phyloP scores from a whole-genome alignment of 345 rosid species.

The Conringia planisiliqua region DNA sequence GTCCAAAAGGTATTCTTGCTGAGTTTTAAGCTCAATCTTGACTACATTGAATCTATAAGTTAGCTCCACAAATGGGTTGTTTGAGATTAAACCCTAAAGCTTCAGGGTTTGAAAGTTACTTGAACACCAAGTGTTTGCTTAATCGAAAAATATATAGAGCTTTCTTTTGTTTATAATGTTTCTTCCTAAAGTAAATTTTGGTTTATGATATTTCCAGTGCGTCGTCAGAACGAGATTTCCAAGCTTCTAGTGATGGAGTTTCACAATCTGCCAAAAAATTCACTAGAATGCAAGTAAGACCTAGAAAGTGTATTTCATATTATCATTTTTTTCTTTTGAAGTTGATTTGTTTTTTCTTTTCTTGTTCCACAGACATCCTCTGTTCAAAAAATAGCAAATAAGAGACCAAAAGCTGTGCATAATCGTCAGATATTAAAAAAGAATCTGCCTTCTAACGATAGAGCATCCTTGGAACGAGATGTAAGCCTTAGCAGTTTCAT shows the following conservation, averaged over 20 bases:
- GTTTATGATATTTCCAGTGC: slow-evolving; percentile 46
- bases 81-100: neutral
- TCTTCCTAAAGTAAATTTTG: neutral
- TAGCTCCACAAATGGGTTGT: neutral
- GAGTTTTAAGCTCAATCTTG: neutral
- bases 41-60: neutral
- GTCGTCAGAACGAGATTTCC: slow-evolving; percentile 53
- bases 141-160: neutral
- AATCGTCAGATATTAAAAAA: slow-evolving; percentile 27
- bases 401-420: slow-evolving; percentile 46
- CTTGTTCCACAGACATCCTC: slow-evolving; percentile 44
- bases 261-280: slow-evolving; percentile 24
- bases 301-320: neutral
- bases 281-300: slow-evolving; percentile 48
- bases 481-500: slow-evolving; percentile 37
- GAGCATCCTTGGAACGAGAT: slow-evolving; percentile 77
- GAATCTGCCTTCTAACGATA: slow-evolving; percentile 40
- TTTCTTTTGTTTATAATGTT: neutral
- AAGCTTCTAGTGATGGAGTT: slow-evolving; percentile 35
- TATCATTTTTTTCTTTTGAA: neutral
- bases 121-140: slow-evolving; percentile 7
- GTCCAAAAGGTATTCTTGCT: slow-evolving; percentile 63
- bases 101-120: neutral
- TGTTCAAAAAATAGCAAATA: slow-evolving; percentile 34
- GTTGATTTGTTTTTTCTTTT: neutral